Base-by-base conservation (phyloP, 225 moss, liverwort and hornwort species). In the Climacium dendroides region DNA sequence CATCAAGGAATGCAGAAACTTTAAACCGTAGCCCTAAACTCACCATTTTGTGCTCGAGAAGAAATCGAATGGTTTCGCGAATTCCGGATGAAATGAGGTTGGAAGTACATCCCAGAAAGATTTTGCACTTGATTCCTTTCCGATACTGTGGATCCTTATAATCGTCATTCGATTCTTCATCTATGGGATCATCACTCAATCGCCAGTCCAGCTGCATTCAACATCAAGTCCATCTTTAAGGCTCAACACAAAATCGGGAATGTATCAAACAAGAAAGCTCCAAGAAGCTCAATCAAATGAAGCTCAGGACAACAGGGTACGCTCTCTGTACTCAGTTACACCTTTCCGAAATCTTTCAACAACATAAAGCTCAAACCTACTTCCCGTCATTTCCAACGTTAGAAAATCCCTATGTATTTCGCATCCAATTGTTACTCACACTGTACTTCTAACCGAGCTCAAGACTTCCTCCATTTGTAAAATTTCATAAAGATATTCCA, bases 11-110 rank as follows among this genome's bases (percentile, higher is more conserved):
- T 37, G 53, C 29, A 53, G 39, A 57, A 70, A 57, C 57, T 28
- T 53, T 55, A 18, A 66, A 79, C 35, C 58, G 28, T 35, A 59
- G 72, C 34, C 35, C 64, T 64, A 50, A 37, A 85, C 93, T 63
- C 48, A 97, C 98, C 96, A 99, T 95, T 79, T 94, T 94, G 82
- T 99, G 97, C 90, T 99, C 98, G 83, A 97, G 88, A 61, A 99
- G 90, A 85, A 93, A 99, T 78, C 98, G 88, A 74, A 99, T 95
- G 7, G 97, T 99, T 88, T 99, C 98, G 69, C 98, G 93, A 43
- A 99, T 85, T 89, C 98, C 98, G 25, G 98, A 96, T 45, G 98
- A 99, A 61, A 99, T 92, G 47, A 99, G 95, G 87, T 99, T 99
- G 58, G 98, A 99, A 13, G 98, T 99, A 85, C 91, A 99, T 75